These are phyloP conservation scores for Metschnikowia aberdeeniae DNA, from an alignment of 805 yeast species.

Conservation along the genomic window DNA sequence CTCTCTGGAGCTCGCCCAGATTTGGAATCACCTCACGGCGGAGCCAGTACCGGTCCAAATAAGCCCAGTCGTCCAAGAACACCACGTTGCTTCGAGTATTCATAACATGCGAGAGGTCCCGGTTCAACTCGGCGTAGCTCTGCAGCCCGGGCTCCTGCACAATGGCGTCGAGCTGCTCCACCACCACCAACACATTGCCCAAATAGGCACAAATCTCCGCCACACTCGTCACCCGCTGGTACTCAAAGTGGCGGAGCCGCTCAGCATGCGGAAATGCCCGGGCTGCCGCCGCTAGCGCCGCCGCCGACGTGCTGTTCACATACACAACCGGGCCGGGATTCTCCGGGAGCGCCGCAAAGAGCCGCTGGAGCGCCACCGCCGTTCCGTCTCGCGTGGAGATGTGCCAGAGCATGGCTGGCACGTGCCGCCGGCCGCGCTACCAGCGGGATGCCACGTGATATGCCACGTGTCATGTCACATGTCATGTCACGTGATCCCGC, in stretches of 20 bases:
- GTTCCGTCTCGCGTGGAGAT: constrained; percentile 4
- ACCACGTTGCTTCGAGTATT: constrained; percentile 4
- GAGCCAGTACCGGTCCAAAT: constrained; percentile 12
- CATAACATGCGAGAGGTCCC: constrained; percentile 9
- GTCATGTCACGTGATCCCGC: background rate
- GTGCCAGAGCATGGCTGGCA: constrained; percentile 7
- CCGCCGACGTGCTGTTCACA: constrained; percentile 14
- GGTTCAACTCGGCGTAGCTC: constrained; percentile 11
- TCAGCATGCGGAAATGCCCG: constrained; percentile 1
- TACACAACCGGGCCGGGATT: constrained; percentile 6
- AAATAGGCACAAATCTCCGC: constrained; percentile 7
- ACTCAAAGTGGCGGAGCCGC: constrained; percentile 8
- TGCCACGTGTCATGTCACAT: too few relatives aligned
- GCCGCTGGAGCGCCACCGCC: constrained; percentile 5
- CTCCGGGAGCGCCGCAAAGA: constrained; percentile 7
- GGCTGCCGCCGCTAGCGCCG: constrained; percentile 13
- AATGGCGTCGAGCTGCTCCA: constrained; percentile 16
- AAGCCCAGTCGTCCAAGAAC: constrained; percentile 15
- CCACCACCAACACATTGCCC: constrained; percentile 10
- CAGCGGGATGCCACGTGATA: background rate
- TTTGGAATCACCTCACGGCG: background rate
- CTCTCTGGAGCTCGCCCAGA: too few relatives aligned
- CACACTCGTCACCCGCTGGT: constrained; percentile 14
- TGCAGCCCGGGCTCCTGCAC: constrained; percentile 12
- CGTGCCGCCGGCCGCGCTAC: too few relatives aligned